phyloP scores from a whole-genome alignment of 2,329 filamentous ascomycete genomes.

The Hypomyces perniciosus region DNA sequence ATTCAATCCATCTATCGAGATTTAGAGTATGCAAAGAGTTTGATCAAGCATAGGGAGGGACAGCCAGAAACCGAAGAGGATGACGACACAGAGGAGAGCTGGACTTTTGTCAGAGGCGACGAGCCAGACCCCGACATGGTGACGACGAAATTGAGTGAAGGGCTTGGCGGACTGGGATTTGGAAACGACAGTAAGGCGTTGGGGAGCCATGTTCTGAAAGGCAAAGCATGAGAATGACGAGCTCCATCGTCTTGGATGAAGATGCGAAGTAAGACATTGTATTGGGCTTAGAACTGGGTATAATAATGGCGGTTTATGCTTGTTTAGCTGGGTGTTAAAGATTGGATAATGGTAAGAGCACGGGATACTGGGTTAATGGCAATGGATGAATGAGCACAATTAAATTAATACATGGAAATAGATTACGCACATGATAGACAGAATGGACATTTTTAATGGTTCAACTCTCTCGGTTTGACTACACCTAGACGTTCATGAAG shows the following conservation, averaged over 20 bases:
- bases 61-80: constrained; percentile 38
- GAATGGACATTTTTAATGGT: too few species aligned
- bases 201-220: constrained; percentile 20
- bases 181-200: constrained; percentile 18
- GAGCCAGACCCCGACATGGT: constrained; percentile 40
- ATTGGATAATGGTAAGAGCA: not conserved
- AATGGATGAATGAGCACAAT: too few species aligned
- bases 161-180: constrained; percentile 20
- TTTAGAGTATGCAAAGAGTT: constrained; percentile 80
- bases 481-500: too few species aligned
- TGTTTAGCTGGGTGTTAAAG: not conserved
- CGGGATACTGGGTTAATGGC: not conserved
- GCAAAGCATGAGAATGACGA: constrained; percentile 9
- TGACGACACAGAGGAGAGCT: constrained; percentile 68
- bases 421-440: too few species aligned
- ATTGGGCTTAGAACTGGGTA: not conserved
- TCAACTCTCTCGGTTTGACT: too few species aligned
- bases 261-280: not conserved
- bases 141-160: constrained; percentile 36
- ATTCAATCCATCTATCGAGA: constrained; percentile 93
- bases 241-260: not conserved
- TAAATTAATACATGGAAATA: too few species aligned
- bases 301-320: not conserved
- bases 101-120: constrained; percentile 75
- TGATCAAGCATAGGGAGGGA: constrained; percentile 61